phyloP scores from a whole-genome alignment of 371 early-diverging fungal species.

The Homolaphlyctis polyrhiza region DNA sequence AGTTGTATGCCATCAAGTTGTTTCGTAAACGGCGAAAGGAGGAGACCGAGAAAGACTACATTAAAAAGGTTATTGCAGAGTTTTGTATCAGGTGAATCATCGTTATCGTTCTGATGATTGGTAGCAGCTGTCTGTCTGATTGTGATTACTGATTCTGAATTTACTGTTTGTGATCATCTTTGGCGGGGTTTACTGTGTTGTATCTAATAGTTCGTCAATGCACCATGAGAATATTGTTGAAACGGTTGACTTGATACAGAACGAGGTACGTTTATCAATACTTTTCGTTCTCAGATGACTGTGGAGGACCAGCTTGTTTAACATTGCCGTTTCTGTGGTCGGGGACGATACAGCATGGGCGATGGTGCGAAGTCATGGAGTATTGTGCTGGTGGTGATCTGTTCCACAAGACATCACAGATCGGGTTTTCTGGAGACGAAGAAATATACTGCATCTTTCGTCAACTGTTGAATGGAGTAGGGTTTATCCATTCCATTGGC shows the following conservation, averaged over 20 bases:
- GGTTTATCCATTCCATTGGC: conserved; percentile 87
- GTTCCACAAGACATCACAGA: conserved; percentile 21
- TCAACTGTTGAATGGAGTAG: conserved; percentile 85
- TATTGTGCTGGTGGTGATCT: conserved; percentile 45
- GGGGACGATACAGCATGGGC: conserved; percentile 21
- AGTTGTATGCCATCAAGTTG: conserved; percentile 78
- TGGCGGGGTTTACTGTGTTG: neutral
- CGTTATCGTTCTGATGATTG: neutral
- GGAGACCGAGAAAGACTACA: conserved; percentile 79
- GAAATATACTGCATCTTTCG: conserved; percentile 72
- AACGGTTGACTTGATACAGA: conserved; percentile 87
- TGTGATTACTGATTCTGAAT: too few relatives aligned
- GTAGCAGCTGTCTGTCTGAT: neutral
- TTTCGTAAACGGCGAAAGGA: conserved; percentile 81
- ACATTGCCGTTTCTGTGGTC: neutral
- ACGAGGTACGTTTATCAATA: conserved; percentile 45
- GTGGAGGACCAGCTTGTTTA: conserved; percentile 1
- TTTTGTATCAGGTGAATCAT: conserved; percentile 68
- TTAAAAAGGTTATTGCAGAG: conserved; percentile 84
- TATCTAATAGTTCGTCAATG: conserved; percentile 55
- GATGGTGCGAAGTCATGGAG: conserved; percentile 95
- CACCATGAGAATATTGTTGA: conserved; percentile 86
- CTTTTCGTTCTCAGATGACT: neutral
- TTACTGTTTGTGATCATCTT: too few relatives aligned
- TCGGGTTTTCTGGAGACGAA: conserved; percentile 21